A percentile compares a stretch with the other conserved stretches of the same genome.
phyloP scores from a whole-genome alignment of 495 filamentous ascomycete genomes.

The Lichenothelia convexa region DNA sequence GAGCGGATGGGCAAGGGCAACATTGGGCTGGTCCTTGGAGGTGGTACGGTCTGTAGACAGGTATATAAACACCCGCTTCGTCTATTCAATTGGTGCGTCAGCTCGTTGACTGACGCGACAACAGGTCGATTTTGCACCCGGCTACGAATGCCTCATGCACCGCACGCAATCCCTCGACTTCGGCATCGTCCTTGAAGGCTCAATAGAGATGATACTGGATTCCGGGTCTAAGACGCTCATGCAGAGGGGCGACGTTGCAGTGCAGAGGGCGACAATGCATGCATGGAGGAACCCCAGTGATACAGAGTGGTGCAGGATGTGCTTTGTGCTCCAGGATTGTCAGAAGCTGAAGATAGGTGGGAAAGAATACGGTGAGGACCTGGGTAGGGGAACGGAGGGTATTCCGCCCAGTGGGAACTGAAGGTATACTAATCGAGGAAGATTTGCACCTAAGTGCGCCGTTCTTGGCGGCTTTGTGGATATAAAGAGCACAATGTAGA shows the following conservation, averaged over 20 bases:
- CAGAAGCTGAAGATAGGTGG: constrained; percentile 9
- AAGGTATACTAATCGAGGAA: too few relatives aligned
- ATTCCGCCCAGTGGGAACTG: constrained; percentile 12
- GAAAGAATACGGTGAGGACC: constrained; percentile 11
- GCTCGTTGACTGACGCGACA: not conserved
- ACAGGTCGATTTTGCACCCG: constrained; percentile 4
- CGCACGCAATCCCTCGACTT: constrained; percentile 16
- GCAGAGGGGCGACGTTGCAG: constrained; percentile 40
- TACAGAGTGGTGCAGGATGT: constrained; percentile 19
- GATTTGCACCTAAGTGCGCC: too few relatives aligned
- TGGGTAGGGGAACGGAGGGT: constrained; percentile 10
- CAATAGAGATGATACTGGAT: constrained; percentile 44
- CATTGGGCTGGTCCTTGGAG: constrained; percentile 18
- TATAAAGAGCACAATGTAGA: too few relatives aligned
- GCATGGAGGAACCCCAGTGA: constrained; percentile 41
- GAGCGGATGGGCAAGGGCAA: not conserved
- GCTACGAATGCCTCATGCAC: constrained; percentile 9
- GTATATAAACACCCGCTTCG: too few relatives aligned
- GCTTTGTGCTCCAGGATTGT: constrained; percentile 13
- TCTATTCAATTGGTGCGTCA: constrained; percentile 3
- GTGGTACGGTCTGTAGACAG: constrained; percentile 38
- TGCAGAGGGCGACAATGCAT: constrained; percentile 54
- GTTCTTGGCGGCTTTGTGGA: too few relatives aligned
- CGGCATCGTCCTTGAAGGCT: constrained; percentile 17
- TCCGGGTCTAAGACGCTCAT: constrained; percentile 34